Conservation (phyloP, 2,329 filamentous ascomycete species). For the Westerdykella ornata region DNA sequence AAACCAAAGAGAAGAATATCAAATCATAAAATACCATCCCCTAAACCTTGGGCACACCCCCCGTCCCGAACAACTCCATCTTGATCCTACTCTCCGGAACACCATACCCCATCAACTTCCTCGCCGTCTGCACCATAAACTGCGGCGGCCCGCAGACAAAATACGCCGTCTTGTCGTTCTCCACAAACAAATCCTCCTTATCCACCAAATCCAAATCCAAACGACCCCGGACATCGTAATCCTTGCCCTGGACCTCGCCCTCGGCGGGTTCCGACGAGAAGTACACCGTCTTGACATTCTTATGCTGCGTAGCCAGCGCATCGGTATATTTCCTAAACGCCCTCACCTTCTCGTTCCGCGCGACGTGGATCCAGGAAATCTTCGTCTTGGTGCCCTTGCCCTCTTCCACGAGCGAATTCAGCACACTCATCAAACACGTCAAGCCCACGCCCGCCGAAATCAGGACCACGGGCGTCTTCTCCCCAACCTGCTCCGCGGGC, state of each 20-base stretch:
- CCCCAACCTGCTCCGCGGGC: slow-evolving; percentile 34
- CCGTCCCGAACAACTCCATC: slow-evolving; percentile 57
- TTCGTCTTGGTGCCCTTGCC: slow-evolving; percentile 35
- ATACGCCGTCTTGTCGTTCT: slow-evolving; percentile 54
- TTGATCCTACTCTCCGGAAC: slow-evolving; percentile 55
- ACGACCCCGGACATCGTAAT: slow-evolving; percentile 56
- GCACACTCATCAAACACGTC: slow-evolving; percentile 60
- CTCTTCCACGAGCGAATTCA: slow-evolving; percentile 46
- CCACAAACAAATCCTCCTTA: slow-evolving; percentile 50
- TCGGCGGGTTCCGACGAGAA: slow-evolving; percentile 52
- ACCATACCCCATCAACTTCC: slow-evolving; percentile 49
- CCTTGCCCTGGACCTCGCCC: slow-evolving; percentile 43
- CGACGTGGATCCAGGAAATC: slow-evolving; percentile 59
- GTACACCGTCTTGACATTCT: slow-evolving; percentile 48
- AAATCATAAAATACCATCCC: background rate
- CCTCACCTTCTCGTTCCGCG: slow-evolving; percentile 45
- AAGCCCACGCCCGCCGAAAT: slow-evolving; percentile 63
- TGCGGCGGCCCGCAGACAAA: slow-evolving; percentile 63
- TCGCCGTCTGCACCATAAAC: slow-evolving; percentile 61
- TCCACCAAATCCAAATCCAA: slow-evolving; percentile 54
- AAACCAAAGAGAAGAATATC: background rate
- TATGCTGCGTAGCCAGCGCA: slow-evolving; percentile 38
- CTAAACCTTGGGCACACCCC: slow-evolving; percentile 30
- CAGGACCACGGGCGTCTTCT: slow-evolving; percentile 53
- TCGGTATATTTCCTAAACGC: slow-evolving; percentile 52